A percentile compares a stretch with the other conserved stretches of the same genome.
Evolutionary conservation across 2,329 filamentous ascomycete species (phyloP).

Genomic region (Penicillium brasilianum): DNA sequence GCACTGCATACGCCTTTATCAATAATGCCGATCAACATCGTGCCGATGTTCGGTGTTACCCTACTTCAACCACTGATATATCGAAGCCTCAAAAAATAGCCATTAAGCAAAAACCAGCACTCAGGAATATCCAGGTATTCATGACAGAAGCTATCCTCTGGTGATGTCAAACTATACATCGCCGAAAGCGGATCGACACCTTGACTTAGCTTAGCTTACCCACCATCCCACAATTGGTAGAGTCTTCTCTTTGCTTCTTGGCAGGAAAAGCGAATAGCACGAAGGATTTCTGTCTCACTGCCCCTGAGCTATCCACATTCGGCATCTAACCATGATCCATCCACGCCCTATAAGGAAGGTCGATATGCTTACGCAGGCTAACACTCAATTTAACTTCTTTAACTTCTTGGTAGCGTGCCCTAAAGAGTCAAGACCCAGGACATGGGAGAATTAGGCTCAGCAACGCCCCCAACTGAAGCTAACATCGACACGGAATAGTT

Average conservation of each 20-base stretch:
- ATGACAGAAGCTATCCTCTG: neutral
- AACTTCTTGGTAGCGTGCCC: slow-evolving; percentile 10
- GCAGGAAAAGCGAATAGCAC: neutral
- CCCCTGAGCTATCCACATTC: slow-evolving; percentile 20
- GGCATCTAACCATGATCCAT: slow-evolving; percentile 1
- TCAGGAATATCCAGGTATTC: too few species aligned
- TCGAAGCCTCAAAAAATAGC: neutral
- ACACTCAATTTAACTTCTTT: slow-evolving; percentile 10
- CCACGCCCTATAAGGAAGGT: slow-evolving; percentile 21
- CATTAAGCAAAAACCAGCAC: neutral
- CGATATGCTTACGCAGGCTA: slow-evolving; percentile 7
- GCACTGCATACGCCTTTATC: too few species aligned
- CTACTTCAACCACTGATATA: neutral
- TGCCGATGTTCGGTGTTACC: neutral
- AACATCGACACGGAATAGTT: slow-evolving; percentile 14
- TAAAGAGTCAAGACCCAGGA: neutral
- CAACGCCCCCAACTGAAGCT: slow-evolving; percentile 4
- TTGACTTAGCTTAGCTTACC: neutral
- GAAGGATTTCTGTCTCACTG: slow-evolving; percentile 22
- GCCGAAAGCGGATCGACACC: slow-evolving; percentile 12
- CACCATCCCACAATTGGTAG: neutral
- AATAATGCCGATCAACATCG: neutral
- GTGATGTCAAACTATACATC: neutral
- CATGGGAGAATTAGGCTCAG: slow-evolving; percentile 10
- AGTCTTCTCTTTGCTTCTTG: too few species aligned